phyloP scores from a whole-genome alignment of 2,329 filamentous ascomycete species.

The Botryotinia calthae region DNA sequence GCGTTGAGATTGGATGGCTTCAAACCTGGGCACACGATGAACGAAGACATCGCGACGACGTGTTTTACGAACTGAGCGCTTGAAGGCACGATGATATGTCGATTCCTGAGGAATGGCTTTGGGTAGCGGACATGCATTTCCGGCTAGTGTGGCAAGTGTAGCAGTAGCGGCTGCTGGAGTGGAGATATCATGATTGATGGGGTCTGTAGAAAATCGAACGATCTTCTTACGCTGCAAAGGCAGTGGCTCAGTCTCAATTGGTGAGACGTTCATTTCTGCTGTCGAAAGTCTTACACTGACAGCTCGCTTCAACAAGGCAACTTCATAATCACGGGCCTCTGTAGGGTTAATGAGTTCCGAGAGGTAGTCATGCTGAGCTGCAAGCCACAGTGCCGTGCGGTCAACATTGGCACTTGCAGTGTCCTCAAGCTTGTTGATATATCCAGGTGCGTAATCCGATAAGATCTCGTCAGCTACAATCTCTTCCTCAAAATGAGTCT shows the following conservation, averaged over 20 bases:
- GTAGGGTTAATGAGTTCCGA: constrained; percentile 62
- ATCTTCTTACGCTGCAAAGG: constrained; percentile 59
- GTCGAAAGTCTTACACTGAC: constrained; percentile 33
- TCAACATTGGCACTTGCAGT: constrained; percentile 72
- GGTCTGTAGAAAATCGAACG: constrained; percentile 66
- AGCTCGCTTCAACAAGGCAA: constrained; percentile 37
- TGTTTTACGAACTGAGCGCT: constrained; percentile 66
- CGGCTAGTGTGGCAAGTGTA: constrained; percentile 12
- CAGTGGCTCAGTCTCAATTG: constrained; percentile 31
- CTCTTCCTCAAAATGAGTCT: constrained; percentile 41
- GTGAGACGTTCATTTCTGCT: constrained; percentile 41
- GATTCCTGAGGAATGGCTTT: constrained; percentile 59
- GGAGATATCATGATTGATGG: constrained; percentile 27
- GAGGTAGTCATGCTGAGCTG: constrained; percentile 76
- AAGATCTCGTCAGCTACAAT: constrained; percentile 63
- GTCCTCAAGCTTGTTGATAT: constrained; percentile 69
- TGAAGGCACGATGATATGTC: constrained; percentile 86
- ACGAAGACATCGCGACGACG: constrained; percentile 75
- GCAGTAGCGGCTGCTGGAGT: constrained; percentile 16
- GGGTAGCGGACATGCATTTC: constrained; percentile 48
- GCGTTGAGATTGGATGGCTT: constrained; percentile 81
- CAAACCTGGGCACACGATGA: constrained; percentile 79
- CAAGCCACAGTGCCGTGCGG: constrained; percentile 82
- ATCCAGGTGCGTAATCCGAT: constrained; percentile 71
- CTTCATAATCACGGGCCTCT: constrained; percentile 41